These are phyloP conservation scores for Vicia sativa DNA, from an alignment of 306 rosid species.

Conservation along the genomic window DNA sequence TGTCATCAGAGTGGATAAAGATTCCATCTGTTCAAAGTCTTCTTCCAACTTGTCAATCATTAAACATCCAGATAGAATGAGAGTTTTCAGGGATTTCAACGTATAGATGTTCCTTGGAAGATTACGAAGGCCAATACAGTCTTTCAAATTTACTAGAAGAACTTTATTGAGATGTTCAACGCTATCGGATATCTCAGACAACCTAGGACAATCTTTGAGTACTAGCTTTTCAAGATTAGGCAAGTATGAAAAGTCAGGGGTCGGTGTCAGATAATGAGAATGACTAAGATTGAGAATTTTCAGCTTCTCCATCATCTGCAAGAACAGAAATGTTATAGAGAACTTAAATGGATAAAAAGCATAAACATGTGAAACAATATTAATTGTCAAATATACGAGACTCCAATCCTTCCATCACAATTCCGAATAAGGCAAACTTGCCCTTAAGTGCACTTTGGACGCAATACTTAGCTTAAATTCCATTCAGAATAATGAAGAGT, in stretches of 20 bases:
- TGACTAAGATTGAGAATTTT: conserved; percentile 51
- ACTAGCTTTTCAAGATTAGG: conserved; percentile 48
- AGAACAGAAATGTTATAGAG: not conserved
- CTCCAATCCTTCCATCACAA: too few species aligned
- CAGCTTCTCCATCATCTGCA: conserved; percentile 35
- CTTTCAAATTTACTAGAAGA: conserved; percentile 37
- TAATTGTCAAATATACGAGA: too few species aligned
- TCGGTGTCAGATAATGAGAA: conserved; percentile 33
- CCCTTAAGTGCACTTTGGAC: not conserved
- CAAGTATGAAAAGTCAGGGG: conserved; percentile 46
- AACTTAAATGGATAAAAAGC: too few species aligned
- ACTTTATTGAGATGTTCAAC: conserved; percentile 36
- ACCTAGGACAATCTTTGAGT: conserved; percentile 38
- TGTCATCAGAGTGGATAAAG: conserved; percentile 32
- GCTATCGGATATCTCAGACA: conserved; percentile 13
- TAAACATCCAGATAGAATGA: conserved; percentile 43
- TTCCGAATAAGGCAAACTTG: too few species aligned
- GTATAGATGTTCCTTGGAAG: conserved; percentile 47
- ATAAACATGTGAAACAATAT: too few species aligned
- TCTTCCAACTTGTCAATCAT: conserved; percentile 42
- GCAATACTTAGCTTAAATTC: not conserved
- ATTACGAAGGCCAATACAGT: conserved; percentile 21
- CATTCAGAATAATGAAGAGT: not conserved
- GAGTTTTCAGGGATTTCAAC: conserved; percentile 34
- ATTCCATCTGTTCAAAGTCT: conserved; percentile 39